Evolutionary conservation across 352 stramenopile species (phyloP).

Genomic region (Globisporangium cystogenes): DNA sequence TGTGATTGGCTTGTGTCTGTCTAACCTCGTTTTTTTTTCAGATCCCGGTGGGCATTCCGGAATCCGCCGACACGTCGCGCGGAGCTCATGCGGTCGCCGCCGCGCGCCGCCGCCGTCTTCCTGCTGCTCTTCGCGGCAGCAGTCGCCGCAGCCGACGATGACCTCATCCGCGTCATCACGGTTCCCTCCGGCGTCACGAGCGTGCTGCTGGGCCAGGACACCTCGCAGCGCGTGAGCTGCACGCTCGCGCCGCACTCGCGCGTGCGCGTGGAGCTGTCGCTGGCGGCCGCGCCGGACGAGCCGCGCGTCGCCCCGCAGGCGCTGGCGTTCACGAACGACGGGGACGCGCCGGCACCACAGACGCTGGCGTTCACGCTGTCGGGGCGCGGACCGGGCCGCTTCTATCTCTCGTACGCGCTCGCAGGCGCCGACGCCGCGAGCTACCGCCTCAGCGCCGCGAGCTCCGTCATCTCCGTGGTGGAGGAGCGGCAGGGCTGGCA

Average conservation of each 20-base stretch:
- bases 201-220: slow-evolving; percentile 26
- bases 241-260: slow-evolving; percentile 25
- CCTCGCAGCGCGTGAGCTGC: slow-evolving; percentile 41
- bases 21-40: too few species aligned
- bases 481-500: slow-evolving; percentile 47
- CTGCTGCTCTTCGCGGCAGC: too few species aligned
- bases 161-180: slow-evolving; percentile 35
- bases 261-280: slow-evolving; percentile 38
- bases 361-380: slow-evolving; percentile 38
- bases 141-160: too few species aligned
- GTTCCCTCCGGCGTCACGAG: slow-evolving; percentile 51
- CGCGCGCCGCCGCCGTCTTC: too few species aligned
- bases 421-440: slow-evolving; percentile 24
- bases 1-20: too few species aligned
- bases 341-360: slow-evolving; percentile 12
- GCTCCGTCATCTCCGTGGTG: slow-evolving; percentile 50
- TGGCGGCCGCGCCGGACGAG: slow-evolving; percentile 28
- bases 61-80: too few species aligned
- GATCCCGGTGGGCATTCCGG: too few species aligned
- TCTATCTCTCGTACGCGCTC: slow-evolving; percentile 55
- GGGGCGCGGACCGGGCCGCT: slow-evolving; percentile 30
- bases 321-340: slow-evolving; percentile 26
- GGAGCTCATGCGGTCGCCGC: too few species aligned
- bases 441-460: slow-evolving; percentile 43
- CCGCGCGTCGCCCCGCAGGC: slow-evolving; percentile 14